Percentiles rank a stretch among this genome's conserved stretches.
Conservation (phyloP, 164 flowering plant genomes). For the Vitis riparia region DNA sequence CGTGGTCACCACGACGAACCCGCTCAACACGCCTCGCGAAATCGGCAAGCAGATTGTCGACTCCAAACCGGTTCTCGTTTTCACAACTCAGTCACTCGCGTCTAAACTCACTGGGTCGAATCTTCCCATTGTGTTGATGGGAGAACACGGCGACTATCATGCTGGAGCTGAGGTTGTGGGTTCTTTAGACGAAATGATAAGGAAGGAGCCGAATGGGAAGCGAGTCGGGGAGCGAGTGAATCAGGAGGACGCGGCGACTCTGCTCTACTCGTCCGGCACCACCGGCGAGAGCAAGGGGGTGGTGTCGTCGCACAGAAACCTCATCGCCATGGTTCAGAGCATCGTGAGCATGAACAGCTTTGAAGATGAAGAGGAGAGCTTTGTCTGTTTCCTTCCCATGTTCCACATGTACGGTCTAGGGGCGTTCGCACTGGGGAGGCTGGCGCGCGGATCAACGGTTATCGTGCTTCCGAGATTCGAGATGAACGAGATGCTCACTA, state of each 20-base stretch:
- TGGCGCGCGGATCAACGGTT: slow-evolving; percentile 56
- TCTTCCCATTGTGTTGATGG: slow-evolving; percentile 59
- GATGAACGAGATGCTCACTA: slow-evolving; percentile 49
- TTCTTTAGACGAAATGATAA: slow-evolving; percentile 43
- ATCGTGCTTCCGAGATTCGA: slow-evolving; percentile 61
- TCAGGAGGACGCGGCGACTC: slow-evolving; percentile 78
- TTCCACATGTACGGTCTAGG: slow-evolving; percentile 91
- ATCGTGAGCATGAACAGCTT: slow-evolving; percentile 33
- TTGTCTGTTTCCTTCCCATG: slow-evolving; percentile 89
- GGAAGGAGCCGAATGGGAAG: slow-evolving; percentile 28
- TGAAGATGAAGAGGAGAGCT: slow-evolving; percentile 34
- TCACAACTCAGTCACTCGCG: slow-evolving; percentile 53
- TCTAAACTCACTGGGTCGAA: slow-evolving; percentile 57
- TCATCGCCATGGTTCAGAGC: slow-evolving; percentile 70
- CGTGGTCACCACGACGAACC: slow-evolving; percentile 84
- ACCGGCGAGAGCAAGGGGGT: slow-evolving; percentile 97
- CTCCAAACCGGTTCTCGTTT: slow-evolving; percentile 75
- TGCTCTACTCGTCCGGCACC: slow-evolving; percentile 91
- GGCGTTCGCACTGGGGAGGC: slow-evolving; percentile 49
- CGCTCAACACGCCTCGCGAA: slow-evolving; percentile 76
- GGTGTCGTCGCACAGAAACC: slow-evolving; percentile 63
- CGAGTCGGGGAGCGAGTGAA: slow-evolving; percentile 50
- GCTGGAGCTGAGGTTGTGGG: slow-evolving; percentile 21
- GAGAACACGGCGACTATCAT: background rate
- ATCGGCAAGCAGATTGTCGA: slow-evolving; percentile 72